Conservation (phyloP, 805 yeast species). For the Spencermartinsiella europaea region DNA sequence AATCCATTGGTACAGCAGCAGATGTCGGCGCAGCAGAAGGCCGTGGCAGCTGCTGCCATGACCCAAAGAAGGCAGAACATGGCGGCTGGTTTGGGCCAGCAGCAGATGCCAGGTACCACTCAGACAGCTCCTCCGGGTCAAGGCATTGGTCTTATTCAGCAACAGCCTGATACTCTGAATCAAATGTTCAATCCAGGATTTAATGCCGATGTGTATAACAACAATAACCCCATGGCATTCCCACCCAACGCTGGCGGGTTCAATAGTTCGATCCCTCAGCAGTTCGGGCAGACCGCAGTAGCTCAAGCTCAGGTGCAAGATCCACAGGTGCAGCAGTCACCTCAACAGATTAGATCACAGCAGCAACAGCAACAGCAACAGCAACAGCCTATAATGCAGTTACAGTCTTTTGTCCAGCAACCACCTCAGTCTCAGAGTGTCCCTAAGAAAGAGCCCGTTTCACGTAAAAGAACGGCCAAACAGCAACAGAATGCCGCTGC, state of each 20-base stretch:
- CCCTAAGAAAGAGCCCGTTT: slow-evolving; percentile 1
- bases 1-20: background rate
- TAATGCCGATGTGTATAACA: slow-evolving; percentile 13
- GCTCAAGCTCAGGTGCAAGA: slow-evolving; percentile 10
- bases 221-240: slow-evolving; percentile 14
- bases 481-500: slow-evolving; percentile 10
- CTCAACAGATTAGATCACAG: slow-evolving; percentile 12
- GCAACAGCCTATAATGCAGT: slow-evolving; percentile 12
- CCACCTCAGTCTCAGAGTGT: slow-evolving; percentile 15
- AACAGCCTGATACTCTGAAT: background rate
- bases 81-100: slow-evolving; percentile 2
- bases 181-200: slow-evolving; percentile 3
- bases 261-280: background rate
- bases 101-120: slow-evolving; percentile 1
- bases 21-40: background rate
- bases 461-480: slow-evolving; percentile 2
- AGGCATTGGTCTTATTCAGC: background rate
- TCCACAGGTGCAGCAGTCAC: slow-evolving; percentile 22
- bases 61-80: background rate
- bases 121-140: background rate
- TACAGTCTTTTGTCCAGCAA: slow-evolving; percentile 3
- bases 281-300: no score
- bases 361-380: slow-evolving; percentile 18
- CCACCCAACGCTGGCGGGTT: background rate
- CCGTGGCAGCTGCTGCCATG: background rate